Percentiles rank a stretch among this genome's conserved stretches.
These are phyloP conservation scores for Cryphonectria parasitica DNA, from an alignment of 2,329 filamentous ascomycete species.

Conservation along the genomic window DNA sequence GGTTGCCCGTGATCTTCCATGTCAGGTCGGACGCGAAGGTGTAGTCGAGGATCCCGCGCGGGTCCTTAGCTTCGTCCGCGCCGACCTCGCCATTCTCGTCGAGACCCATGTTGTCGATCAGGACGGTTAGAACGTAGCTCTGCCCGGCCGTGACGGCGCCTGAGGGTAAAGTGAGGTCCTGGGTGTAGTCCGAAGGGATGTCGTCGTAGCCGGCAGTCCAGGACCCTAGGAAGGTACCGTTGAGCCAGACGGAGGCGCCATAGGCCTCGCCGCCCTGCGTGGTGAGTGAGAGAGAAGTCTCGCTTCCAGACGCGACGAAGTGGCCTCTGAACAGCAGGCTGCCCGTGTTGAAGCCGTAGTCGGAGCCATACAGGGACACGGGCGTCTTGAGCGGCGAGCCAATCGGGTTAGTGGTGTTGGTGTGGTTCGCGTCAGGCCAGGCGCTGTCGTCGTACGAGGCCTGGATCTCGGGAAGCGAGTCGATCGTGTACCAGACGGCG, in stretches of 20 bases:
- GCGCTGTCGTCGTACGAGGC: conserved; percentile 67
- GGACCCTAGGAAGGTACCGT: conserved; percentile 63
- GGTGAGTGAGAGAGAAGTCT: conserved; percentile 56
- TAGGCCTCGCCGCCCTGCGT: conserved; percentile 69
- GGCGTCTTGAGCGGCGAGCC: conserved; percentile 59
- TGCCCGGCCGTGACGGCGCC: conserved; percentile 49
- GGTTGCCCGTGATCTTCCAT: conserved; percentile 68
- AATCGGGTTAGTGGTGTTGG: conserved; percentile 64
- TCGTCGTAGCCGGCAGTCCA: conserved; percentile 57
- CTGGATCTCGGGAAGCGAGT: conserved; percentile 72
- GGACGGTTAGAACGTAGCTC: conserved; percentile 64
- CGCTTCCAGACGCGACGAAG: conserved; percentile 61
- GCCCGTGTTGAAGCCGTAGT: conserved; percentile 73
- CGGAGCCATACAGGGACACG: conserved; percentile 64
- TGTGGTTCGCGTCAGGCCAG: conserved; percentile 66
- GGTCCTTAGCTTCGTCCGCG: conserved; percentile 59
- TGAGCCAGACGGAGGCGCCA: conserved; percentile 66
- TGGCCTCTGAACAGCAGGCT: conserved; percentile 67
- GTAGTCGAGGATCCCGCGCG: conserved; percentile 62
- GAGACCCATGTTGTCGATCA: conserved; percentile 71
- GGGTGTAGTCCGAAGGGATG: conserved; percentile 45
- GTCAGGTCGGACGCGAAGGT: conserved; percentile 51
- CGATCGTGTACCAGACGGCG: conserved; percentile 69
- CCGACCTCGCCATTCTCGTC: conserved; percentile 65
- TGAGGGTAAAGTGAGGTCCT: conserved; percentile 56